These are phyloP conservation scores for Backusella sp. DNA, from an alignment of 192 early-diverging fungal genomes.

Conservation along the genomic window DNA sequence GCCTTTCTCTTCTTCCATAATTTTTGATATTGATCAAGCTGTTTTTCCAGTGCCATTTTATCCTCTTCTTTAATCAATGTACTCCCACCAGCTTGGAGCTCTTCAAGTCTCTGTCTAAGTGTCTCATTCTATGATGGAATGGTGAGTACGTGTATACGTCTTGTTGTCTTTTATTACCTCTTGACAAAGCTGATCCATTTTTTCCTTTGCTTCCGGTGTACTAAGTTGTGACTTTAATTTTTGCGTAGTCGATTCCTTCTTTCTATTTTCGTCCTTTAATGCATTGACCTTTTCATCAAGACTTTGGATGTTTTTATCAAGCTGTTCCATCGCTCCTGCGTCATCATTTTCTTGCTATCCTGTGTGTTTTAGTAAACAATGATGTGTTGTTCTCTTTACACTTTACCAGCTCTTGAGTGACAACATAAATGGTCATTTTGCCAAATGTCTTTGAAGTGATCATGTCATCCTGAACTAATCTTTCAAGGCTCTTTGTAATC, in stretches of 20 bases:
- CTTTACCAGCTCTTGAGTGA: not conserved
- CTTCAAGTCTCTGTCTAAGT: not conserved
- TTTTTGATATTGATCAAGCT: not conserved
- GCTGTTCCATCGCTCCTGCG: not conserved
- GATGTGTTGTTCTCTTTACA: not conserved
- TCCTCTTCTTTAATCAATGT: not conserved
- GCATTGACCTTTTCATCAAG: not conserved
- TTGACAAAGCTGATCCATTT: not conserved
- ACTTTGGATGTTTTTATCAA: not conserved
- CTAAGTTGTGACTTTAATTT: slow-evolving; percentile 9
- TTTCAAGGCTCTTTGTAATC: slow-evolving; percentile 3
- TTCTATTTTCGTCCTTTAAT: not conserved
- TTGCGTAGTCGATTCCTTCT: not conserved
- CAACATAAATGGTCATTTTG: slow-evolving; percentile 8
- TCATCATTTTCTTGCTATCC: not conserved
- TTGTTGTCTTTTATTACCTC: not conserved
- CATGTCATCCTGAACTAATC: not conserved
- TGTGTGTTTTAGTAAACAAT: not conserved
- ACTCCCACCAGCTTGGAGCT: not conserved
- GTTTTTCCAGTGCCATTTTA: not conserved
- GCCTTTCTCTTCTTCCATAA: slow-evolving; percentile 10
- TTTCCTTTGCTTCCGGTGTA: not conserved
- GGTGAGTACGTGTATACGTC: not conserved
- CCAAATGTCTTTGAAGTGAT: slow-evolving; percentile 12
- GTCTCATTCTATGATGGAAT: not conserved